Percentiles rank a stretch among this genome's conserved stretches.
phyloP scores from a whole-genome alignment of 176 grass and related monocot genomes.

The Aegilops speltoides region DNA sequence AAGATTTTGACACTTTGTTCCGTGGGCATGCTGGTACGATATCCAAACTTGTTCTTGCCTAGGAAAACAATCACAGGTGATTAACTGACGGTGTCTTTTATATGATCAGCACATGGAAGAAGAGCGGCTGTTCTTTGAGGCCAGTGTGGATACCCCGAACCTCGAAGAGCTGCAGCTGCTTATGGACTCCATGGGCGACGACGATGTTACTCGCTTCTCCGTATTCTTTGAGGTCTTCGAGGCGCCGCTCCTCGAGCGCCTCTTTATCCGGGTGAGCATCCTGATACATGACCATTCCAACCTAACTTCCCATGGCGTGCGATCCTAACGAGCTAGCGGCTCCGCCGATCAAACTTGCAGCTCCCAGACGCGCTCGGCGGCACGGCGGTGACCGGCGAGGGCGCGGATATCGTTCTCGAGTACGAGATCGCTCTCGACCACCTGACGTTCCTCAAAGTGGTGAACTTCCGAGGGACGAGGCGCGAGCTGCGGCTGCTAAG shows the following conservation, averaged over 20 bases:
- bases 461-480: conserved; percentile 40
- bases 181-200: conserved; percentile 24
- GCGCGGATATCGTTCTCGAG: background rate
- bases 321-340: background rate
- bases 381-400: background rate
- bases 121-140: background rate
- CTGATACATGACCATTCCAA: background rate
- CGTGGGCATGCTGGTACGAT: conserved; percentile 31
- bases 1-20: conserved; percentile 40
- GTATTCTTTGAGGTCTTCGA: conserved; percentile 19
- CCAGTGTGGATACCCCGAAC: conserved; percentile 16
- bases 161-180: conserved; percentile 57
- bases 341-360: conserved; percentile 20
- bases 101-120: conserved; percentile 18
- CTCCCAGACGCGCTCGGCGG: background rate
- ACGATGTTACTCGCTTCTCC: conserved; percentile 1
- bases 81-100: background rate
- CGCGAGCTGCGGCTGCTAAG: conserved; percentile 41
- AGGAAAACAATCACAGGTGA: background rate
- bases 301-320: too few relatives aligned
- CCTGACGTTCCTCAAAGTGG: conserved; percentile 50
- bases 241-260: conserved; percentile 38
- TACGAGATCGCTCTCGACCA: conserved; percentile 21
- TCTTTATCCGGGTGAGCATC: conserved; percentile 46
- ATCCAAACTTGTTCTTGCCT: background rate